Conservation (phyloP, 306 rosid species). For the Gynostemma pentaphyllum region DNA sequence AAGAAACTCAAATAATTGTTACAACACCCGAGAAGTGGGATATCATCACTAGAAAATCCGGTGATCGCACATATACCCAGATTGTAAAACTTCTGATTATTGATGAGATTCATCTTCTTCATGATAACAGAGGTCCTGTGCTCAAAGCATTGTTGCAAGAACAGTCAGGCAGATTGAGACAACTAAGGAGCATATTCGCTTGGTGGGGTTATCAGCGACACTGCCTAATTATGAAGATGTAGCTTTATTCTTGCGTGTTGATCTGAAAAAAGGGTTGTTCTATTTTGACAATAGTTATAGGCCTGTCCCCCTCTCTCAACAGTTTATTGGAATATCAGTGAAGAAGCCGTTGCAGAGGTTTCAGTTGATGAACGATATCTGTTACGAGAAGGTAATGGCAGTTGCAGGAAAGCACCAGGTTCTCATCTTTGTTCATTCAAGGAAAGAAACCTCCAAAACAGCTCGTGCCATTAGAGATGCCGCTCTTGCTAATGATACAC, state of each 20-base stretch:
- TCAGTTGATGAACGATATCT: conserved; percentile 93
- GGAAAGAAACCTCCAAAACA: conserved; percentile 97
- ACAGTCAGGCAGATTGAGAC: conserved; percentile 94
- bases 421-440: conserved; percentile 90
- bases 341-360: conserved; percentile 98
- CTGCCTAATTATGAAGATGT: conserved; percentile 91
- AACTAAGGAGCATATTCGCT: conserved; percentile 77
- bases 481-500: conserved; percentile 90
- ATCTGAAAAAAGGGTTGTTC: conserved; percentile 52
- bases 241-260: conserved; percentile 80
- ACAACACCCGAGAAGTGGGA: conserved; percentile 99
- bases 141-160: conserved; percentile 93
- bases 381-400: conserved; percentile 86
- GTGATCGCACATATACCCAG: conserved; percentile 92
- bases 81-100: conserved; percentile 82
- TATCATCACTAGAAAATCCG: conserved; percentile 87
- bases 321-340: conserved; percentile 78
- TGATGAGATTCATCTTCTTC: conserved; percentile 96
- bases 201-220: conserved; percentile 94
- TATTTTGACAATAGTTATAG: conserved; percentile 86
- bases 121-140: conserved; percentile 96
- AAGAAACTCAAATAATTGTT: conserved; percentile 92
- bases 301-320: conserved; percentile 94
- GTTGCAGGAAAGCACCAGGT: conserved; percentile 97
- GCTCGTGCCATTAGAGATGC: conserved; percentile 94